A percentile compares a stretch with the other conserved stretches of the same genome.
Conservation (phyloP, 2,329 filamentous ascomycete species). For the Xylariomycetidae sp. region DNA sequence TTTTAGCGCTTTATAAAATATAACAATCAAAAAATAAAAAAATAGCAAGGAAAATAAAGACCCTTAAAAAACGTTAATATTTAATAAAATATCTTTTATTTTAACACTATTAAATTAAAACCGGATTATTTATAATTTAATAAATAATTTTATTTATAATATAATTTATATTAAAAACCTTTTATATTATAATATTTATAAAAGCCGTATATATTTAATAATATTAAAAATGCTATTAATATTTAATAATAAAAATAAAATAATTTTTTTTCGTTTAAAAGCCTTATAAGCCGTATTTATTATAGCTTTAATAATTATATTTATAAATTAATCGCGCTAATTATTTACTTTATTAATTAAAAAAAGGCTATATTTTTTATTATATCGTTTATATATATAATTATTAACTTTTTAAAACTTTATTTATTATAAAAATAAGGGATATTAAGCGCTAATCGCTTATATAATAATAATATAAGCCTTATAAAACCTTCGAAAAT, state of each 20-base stretch:
- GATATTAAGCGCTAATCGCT: neutral
- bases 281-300: no score
- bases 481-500: no score
- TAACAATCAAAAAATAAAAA: neutral
- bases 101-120: neutral
- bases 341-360: no score
- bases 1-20: neutral
- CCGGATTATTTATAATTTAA: neutral
- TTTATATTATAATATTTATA: no score
- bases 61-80: neutral
- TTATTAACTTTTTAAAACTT: neutral
- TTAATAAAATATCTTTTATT: neutral
- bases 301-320: no score
- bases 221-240: no score
- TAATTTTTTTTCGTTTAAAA: no score
- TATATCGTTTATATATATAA: neutral
- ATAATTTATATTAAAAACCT: no score
- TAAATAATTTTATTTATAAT: neutral
- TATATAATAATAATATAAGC: no score
- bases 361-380: constrained; percentile 1
- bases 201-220: no score
- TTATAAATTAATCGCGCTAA: no score
- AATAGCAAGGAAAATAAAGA: neutral
- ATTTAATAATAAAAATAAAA: no score
- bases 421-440: neutral